These are phyloP conservation scores for Diversispora epigaea DNA, from an alignment of 192 early-diverging fungal genomes.

Conservation along the genomic window DNA sequence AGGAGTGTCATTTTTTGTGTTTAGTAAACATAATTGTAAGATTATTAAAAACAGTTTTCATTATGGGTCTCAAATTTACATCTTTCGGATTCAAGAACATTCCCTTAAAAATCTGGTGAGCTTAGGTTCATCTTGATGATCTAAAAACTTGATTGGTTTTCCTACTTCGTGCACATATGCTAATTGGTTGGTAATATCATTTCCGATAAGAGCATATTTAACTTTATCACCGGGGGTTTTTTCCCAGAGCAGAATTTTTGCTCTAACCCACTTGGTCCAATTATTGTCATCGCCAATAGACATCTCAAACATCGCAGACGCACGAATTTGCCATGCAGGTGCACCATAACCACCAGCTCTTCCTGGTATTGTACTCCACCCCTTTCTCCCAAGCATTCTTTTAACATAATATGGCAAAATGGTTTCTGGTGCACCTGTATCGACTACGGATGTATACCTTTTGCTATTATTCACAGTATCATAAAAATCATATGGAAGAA, in stretches of 20 bases:
- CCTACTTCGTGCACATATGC: background rate
- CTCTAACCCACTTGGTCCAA: conserved; percentile 22
- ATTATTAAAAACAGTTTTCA: too few species aligned
- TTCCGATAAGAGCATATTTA: conserved; percentile 26
- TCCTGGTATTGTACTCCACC: background rate
- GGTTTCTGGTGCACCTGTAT: conserved; percentile 21
- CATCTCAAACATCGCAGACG: too few species aligned
- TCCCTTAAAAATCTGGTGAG: background rate
- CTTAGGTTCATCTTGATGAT: background rate
- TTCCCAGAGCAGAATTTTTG: conserved; percentile 25
- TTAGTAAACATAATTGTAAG: too few species aligned
- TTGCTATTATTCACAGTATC: conserved; percentile 1
- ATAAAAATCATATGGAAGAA: conserved; percentile 21
- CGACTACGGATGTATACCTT: conserved; percentile 21
- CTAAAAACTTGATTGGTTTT: conserved; percentile 4
- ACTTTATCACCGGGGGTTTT: background rate
- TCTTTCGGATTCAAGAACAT: background rate
- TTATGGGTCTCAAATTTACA: too few species aligned
- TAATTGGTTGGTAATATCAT: conserved; percentile 29
- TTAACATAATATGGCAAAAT: conserved; percentile 25
- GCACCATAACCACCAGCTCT: background rate
- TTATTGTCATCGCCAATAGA: background rate
- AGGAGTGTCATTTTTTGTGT: too few species aligned
- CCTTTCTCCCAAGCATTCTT: conserved; percentile 1
- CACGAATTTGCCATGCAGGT: background rate